These are phyloP conservation scores for Escallonia rubra DNA, from an alignment of 129 eudicot species.

Conservation along the genomic window DNA sequence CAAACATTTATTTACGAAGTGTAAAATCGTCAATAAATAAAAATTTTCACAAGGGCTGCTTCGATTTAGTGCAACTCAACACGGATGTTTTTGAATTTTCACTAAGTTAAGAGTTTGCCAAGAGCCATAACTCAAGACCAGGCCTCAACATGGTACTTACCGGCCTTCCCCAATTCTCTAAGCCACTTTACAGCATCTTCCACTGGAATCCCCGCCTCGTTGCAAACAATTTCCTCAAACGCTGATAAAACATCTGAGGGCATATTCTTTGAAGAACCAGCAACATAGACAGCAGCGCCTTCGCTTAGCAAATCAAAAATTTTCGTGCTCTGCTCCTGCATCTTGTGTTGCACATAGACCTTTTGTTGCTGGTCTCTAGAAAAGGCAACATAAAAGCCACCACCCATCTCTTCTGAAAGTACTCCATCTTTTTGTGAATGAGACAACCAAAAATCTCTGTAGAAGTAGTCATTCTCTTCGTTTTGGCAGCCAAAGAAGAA, in stretches of 20 bases:
- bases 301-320: slow-evolving; percentile 59
- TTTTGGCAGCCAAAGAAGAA: slow-evolving; percentile 94
- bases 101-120: not conserved
- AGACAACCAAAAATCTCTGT: slow-evolving; percentile 69
- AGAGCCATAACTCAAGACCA: slow-evolving; percentile 47
- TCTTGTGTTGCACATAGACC: slow-evolving; percentile 91
- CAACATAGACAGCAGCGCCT: slow-evolving; percentile 87
- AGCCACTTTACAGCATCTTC: slow-evolving; percentile 85
- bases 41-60: too few relatives aligned
- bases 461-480: slow-evolving; percentile 64
- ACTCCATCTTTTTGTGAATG: slow-evolving; percentile 61
- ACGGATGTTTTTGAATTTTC: too few relatives aligned
- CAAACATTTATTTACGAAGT: too few relatives aligned
- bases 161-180: slow-evolving; percentile 81
- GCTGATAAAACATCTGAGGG: slow-evolving; percentile 73
- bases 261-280: slow-evolving; percentile 91
- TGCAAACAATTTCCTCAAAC: slow-evolving; percentile 63
- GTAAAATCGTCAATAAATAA: too few relatives aligned
- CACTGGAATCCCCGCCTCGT: slow-evolving; percentile 59
- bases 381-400: slow-evolving; percentile 86
- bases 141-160: slow-evolving; percentile 91
- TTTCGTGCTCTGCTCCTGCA: slow-evolving; percentile 54
- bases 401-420: slow-evolving; percentile 79
- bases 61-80: too few relatives aligned
- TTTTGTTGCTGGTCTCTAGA: slow-evolving; percentile 83